Conservation (phyloP, 2,329 filamentous ascomycete genomes). For the Botrytis pseudocinerea region DNA sequence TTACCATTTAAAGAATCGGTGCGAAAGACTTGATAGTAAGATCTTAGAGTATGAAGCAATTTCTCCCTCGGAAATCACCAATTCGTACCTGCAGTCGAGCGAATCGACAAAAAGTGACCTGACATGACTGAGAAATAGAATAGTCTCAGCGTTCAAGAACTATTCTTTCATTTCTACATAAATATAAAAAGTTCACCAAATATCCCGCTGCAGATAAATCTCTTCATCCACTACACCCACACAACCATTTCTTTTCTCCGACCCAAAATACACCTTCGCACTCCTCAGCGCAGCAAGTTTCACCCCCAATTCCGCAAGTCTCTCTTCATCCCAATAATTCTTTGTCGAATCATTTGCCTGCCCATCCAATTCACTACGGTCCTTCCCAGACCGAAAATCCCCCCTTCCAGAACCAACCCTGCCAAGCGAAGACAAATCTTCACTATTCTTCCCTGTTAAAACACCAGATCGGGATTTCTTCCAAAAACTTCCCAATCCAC, state of each 20-base stretch:
- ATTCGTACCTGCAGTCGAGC: neutral
- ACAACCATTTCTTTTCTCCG: neutral
- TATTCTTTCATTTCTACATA: neutral
- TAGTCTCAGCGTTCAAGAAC: neutral
- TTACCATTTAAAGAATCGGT: fast-evolving
- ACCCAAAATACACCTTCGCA: neutral
- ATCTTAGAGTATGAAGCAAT: neutral
- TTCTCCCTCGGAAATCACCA: neutral
- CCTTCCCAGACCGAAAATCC: neutral
- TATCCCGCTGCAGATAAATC: neutral
- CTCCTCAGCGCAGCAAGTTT: neutral
- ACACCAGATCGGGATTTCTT: neutral
- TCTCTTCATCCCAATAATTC: neutral
- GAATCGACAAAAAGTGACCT: neutral
- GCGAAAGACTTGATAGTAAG: neutral
- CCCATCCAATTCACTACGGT: neutral
- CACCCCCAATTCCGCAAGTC: neutral
- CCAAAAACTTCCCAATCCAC: neutral
- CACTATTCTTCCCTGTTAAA: neutral
- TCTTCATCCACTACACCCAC: neutral
- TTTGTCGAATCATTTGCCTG: neutral
- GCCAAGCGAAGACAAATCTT: fast-evolving
- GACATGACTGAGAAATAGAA: neutral
- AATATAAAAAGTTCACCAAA: neutral
- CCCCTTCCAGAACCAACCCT: neutral